A percentile compares a stretch with the other conserved stretches of the same genome.
These are phyloP conservation scores for Kuraishia floccosa DNA, from an alignment of 805 yeast genomes.

Conservation along the genomic window DNA sequence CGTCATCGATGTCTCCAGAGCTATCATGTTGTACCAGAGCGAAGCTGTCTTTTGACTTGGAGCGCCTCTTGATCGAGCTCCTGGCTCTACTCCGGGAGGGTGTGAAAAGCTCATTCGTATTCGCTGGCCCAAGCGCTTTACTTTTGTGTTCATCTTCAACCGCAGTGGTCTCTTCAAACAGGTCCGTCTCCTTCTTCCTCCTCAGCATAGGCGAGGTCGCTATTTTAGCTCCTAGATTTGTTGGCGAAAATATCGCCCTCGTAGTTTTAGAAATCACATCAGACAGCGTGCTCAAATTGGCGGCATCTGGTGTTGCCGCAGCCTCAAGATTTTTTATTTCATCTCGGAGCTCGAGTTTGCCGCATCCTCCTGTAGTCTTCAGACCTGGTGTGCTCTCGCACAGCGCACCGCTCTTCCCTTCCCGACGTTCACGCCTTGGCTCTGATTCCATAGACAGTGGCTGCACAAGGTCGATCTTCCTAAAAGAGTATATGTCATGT, in stretches of 20 bases:
- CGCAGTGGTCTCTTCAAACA: not conserved
- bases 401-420: not conserved
- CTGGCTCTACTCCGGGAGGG: too few relatives aligned
- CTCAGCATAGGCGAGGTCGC: slow-evolving; percentile 8
- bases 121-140: too few relatives aligned
- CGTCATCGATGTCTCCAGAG: too few relatives aligned
- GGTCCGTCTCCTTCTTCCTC: not conserved
- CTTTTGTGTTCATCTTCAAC: slow-evolving; percentile 1
- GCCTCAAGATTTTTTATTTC: not conserved
- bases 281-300: not conserved
- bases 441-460: not conserved
- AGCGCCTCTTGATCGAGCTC: too few relatives aligned
- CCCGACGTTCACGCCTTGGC: not conserved
- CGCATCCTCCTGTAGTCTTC: too few relatives aligned
- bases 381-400: not conserved
- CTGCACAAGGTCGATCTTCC: too few relatives aligned
- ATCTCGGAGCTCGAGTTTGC: too few relatives aligned
- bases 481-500: too few relatives aligned
- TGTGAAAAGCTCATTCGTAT: too few relatives aligned
- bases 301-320: not conserved
- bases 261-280: not conserved
- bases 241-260: slow-evolving; percentile 9
- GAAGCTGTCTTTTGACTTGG: too few relatives aligned
- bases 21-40: too few relatives aligned
- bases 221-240: slow-evolving; percentile 10